Percentiles rank a stretch among this genome's conserved stretches.
Evolutionary conservation across 2,329 filamentous ascomycete genomes (phyloP).

Genomic region (Penicillium janthinellum): DNA sequence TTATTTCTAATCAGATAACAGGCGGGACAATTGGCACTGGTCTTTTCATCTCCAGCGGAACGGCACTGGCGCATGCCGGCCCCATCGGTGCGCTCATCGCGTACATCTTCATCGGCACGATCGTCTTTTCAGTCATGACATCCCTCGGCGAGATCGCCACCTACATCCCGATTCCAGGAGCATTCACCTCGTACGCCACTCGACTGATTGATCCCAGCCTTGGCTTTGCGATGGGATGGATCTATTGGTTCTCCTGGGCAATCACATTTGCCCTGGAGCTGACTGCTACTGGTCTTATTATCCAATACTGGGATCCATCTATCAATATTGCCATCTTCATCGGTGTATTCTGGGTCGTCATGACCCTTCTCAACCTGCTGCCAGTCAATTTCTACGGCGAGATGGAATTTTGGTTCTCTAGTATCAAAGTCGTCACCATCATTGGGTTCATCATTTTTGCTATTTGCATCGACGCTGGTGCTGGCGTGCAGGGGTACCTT

Average conservation of each 20-base stretch:
- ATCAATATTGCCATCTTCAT: conserved; percentile 16
- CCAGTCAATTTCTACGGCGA: conserved; percentile 19
- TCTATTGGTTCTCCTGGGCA: conserved; percentile 20
- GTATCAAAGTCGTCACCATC: conserved; percentile 14
- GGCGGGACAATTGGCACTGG: conserved; percentile 20
- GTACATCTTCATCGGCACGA: conserved; percentile 16
- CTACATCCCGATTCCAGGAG: conserved; percentile 14
- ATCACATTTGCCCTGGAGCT: conserved; percentile 16
- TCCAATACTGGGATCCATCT: conserved; percentile 17
- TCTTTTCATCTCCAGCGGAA: conserved; percentile 17
- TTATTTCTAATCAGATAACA: not conserved
- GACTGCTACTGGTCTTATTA: conserved; percentile 16
- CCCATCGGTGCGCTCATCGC: conserved; percentile 15
- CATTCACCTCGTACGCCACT: conserved; percentile 17
- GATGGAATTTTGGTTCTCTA: conserved; percentile 17
- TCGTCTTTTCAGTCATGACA: conserved; percentile 18
- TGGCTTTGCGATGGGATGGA: conserved; percentile 21
- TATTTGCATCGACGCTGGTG: conserved; percentile 17
- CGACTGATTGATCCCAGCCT: conserved; percentile 16
- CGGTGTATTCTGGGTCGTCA: conserved; percentile 16
- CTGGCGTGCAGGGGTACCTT: conserved; percentile 12
- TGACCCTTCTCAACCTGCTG: conserved; percentile 12
- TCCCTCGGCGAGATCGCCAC: conserved; percentile 18
- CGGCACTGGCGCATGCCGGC: conserved; percentile 12
- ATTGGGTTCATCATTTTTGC: conserved; percentile 18